Conservation (phyloP, 371 early-diverging fungal species). For the Mortierella sp. region DNA sequence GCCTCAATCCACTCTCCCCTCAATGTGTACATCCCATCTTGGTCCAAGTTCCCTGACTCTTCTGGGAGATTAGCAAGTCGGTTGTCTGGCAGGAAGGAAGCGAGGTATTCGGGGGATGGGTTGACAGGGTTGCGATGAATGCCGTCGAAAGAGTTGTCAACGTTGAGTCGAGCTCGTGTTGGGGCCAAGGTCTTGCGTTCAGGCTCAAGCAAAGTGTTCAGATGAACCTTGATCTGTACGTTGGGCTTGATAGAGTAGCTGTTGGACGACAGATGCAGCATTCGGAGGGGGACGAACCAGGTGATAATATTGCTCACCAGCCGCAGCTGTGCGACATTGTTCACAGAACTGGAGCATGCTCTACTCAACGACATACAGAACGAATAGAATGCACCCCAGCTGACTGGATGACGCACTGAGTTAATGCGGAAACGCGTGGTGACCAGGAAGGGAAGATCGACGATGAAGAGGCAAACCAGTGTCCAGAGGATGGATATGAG, state of each 20-base stretch:
- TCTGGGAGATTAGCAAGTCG: slow-evolving; percentile 46
- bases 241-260: slow-evolving; percentile 26
- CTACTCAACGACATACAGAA: slow-evolving; percentile 49
- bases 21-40: slow-evolving; percentile 40
- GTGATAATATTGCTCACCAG: slow-evolving; percentile 48
- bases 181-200: slow-evolving; percentile 28
- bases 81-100: slow-evolving; percentile 35
- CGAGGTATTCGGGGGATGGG: slow-evolving; percentile 35
- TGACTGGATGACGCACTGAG: slow-evolving; percentile 36
- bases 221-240: slow-evolving; percentile 40
- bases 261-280: slow-evolving; percentile 27
- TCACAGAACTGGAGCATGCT: slow-evolving; percentile 29
- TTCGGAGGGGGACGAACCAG: slow-evolving; percentile 40
- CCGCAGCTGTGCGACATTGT: slow-evolving; percentile 42
- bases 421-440: slow-evolving; percentile 35
- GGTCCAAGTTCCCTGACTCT: slow-evolving; percentile 36
- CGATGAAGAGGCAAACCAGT: slow-evolving; percentile 14
- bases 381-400: slow-evolving; percentile 40
- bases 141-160: neutral
- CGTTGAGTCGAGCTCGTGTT: slow-evolving; percentile 24
- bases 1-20: slow-evolving; percentile 56
- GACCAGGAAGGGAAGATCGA: slow-evolving; percentile 38
- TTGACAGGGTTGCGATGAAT: slow-evolving; percentile 22
- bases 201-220: slow-evolving; percentile 34
- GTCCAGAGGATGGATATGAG: slow-evolving; percentile 20